Evolutionary conservation across 495 filamentous ascomycete species (phyloP).

Genomic region (Durotheca rogersii): DNA sequence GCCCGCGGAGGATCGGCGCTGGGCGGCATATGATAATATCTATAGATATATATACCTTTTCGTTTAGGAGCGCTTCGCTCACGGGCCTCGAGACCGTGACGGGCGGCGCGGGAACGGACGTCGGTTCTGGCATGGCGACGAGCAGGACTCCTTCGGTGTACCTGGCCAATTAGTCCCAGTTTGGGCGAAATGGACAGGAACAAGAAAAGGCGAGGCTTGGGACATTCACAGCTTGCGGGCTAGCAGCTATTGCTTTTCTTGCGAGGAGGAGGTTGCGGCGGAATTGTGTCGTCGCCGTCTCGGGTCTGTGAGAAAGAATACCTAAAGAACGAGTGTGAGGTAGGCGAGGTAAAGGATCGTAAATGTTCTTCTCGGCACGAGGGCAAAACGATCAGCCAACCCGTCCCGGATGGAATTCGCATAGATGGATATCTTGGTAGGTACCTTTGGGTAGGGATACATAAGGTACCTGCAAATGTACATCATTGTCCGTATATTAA

Average conservation of each 20-base stretch:
- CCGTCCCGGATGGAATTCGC: too few species aligned
- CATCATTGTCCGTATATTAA: too few species aligned
- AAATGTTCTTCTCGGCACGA: slow-evolving; percentile 18
- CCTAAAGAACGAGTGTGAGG: slow-evolving; percentile 2
- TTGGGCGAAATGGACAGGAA: too few species aligned
- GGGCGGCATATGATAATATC: too few species aligned
- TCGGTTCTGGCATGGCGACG: slow-evolving; percentile 47
- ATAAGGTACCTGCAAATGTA: too few species aligned
- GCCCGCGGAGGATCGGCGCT: too few species aligned
- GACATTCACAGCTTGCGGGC: slow-evolving; percentile 7
- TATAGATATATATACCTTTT: too few species aligned
- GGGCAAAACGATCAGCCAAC: slow-evolving; percentile 8
- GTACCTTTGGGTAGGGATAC: too few species aligned
- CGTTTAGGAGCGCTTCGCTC: slow-evolving; percentile 91
- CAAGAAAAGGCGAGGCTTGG: too few species aligned
- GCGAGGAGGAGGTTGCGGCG: slow-evolving; percentile 3
- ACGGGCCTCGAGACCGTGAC: slow-evolving; percentile 64
- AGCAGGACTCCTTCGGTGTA: too few species aligned
- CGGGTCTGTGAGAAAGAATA: not conserved
- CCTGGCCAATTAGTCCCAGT: slow-evolving; percentile 22
- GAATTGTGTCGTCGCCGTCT: slow-evolving; percentile 7
- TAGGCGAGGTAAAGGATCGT: not conserved
- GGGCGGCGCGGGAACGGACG: slow-evolving; percentile 41
- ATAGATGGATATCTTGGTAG: too few species aligned
- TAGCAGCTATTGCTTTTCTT: too few species aligned